These are phyloP conservation scores for Bipolaris bicolor DNA, from an alignment of 2,329 filamentous ascomycete species.

Conservation along the genomic window DNA sequence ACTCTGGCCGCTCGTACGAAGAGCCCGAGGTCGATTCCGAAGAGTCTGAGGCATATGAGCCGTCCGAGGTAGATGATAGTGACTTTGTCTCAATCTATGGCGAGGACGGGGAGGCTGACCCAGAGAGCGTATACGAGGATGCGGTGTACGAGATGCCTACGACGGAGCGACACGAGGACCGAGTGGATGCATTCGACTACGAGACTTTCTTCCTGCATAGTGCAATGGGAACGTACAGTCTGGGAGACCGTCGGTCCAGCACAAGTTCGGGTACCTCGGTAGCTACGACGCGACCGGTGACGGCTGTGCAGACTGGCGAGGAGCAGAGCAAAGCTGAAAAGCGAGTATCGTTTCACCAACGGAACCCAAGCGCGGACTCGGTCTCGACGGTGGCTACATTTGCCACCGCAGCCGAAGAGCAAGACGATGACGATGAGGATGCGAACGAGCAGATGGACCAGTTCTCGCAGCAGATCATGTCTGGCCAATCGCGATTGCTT, in stretches of 20 bases:
- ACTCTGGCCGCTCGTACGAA: constrained; percentile 24
- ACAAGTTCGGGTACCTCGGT: constrained; percentile 60
- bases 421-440: constrained; percentile 44
- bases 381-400: constrained; percentile 67
- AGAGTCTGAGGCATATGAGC: constrained; percentile 25
- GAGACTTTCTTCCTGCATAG: constrained; percentile 95
- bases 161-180: constrained; percentile 78
- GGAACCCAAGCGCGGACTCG: constrained; percentile 64
- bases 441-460: constrained; percentile 53
- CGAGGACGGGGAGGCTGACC: constrained; percentile 29
- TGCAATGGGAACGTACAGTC: constrained; percentile 78
- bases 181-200: constrained; percentile 94
- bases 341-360: constrained; percentile 50
- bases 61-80: constrained; percentile 38
- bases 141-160: constrained; percentile 49
- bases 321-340: constrained; percentile 31
- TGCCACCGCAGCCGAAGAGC: constrained; percentile 66
- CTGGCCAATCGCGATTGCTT: constrained; percentile 25
- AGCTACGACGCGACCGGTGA: constrained; percentile 56
- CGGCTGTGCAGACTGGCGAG: constrained; percentile 32
- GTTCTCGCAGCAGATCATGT: constrained; percentile 43
- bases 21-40: constrained; percentile 32
- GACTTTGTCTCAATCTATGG: constrained; percentile 45
- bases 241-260: constrained; percentile 61
- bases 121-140: constrained; percentile 54